Evolutionary conservation across 495 filamentous ascomycete species (phyloP), one percentile per base, ranked within the genome.

Genomic region (Aspergillus ellipticus): DNA sequence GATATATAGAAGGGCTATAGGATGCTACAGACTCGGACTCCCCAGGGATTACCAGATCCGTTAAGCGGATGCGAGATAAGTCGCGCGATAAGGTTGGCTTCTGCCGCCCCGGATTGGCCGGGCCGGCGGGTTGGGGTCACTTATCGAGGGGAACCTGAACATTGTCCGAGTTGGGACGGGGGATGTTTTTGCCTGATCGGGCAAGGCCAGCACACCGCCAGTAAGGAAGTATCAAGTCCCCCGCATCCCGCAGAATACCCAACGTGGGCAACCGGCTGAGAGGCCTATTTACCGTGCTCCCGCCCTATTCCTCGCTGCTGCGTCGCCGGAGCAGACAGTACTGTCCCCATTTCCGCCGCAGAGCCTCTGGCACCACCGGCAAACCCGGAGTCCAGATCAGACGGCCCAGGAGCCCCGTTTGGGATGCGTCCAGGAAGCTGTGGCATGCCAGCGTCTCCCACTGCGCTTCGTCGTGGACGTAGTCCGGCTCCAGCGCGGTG

Each of bases 341-440:
- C 37, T 82, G 71, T 48, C 89, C 91, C 88, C 89, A 97, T 66
- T 82, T 82, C 56, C 92, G 81, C 53, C 74, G 83, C 49, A 82
- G 86, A 52, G 76, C 76, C 53, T 84, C 75, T 9, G 91, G 92
- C 42, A 96, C 75, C 17, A 90, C 61, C 9, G 80, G 73, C 61
- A 79, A 75, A 58, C 95, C 82, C 1, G 94, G 95, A 29, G 95
- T 68, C 92, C 92, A 97, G 55, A 96, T 70, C 29, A 89, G 78
- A 49, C 94, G 80, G n/a, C 88, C 87, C 2, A 96, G 47, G 21
- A 89, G 73, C 39, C 81, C 73, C 0, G 95, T 97, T 57, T 76
- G 75, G 4, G 83, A 80, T 4, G 89, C 79, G 71, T 99, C 94
- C 19, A 99, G 74, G 65, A 97, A 97, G 11, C 73, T 76, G 55